Percentiles rank a stretch among this genome's conserved stretches.
Conservation (phyloP, 192 early-diverging fungal genomes). For the Bifiguratus adelaidae region DNA sequence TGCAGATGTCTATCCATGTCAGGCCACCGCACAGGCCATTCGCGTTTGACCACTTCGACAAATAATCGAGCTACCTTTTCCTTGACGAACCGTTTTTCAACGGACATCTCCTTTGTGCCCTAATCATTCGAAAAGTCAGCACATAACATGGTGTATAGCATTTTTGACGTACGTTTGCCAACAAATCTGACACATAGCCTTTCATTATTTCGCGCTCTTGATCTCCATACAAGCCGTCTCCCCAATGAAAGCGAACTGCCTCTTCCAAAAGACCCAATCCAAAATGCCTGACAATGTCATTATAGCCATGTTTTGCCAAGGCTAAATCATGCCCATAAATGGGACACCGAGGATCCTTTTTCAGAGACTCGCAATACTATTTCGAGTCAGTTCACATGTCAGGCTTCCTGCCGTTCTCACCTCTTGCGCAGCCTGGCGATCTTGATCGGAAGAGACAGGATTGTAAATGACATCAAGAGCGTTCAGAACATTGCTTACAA, state of each 20-base stretch:
- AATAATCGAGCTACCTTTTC: slow-evolving; percentile 45
- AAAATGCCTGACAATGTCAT: slow-evolving; percentile 42
- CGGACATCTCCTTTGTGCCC: slow-evolving; percentile 21
- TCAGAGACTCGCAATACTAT: slow-evolving; percentile 38
- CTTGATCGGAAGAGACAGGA: slow-evolving; percentile 19
- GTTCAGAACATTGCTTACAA: slow-evolving; percentile 18
- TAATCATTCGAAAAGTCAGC: slow-evolving; percentile 5
- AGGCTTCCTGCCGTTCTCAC: slow-evolving; percentile 10
- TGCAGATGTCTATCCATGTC: slow-evolving; percentile 39
- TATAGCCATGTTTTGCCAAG: slow-evolving; percentile 28
- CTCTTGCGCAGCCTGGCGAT: slow-evolving; percentile 27
- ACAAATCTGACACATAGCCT: slow-evolving; percentile 22
- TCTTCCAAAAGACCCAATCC: slow-evolving; percentile 48
- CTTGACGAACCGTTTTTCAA: slow-evolving; percentile 37
- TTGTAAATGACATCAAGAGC: slow-evolving; percentile 37
- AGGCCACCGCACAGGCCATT: slow-evolving; percentile 47
- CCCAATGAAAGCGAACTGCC: slow-evolving; percentile 41
- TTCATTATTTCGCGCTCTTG: slow-evolving; percentile 21
- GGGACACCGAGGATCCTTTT: slow-evolving; percentile 25
- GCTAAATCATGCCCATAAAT: slow-evolving; percentile 46
- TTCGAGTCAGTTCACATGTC: background rate
- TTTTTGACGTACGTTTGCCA: slow-evolving; percentile 13
- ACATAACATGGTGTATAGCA: background rate
- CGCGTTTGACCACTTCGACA: slow-evolving; percentile 48
- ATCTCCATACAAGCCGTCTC: slow-evolving; percentile 21